Evolutionary conservation across 2,329 filamentous ascomycete species (phyloP).

Genomic region (Macrophomina tecta): DNA sequence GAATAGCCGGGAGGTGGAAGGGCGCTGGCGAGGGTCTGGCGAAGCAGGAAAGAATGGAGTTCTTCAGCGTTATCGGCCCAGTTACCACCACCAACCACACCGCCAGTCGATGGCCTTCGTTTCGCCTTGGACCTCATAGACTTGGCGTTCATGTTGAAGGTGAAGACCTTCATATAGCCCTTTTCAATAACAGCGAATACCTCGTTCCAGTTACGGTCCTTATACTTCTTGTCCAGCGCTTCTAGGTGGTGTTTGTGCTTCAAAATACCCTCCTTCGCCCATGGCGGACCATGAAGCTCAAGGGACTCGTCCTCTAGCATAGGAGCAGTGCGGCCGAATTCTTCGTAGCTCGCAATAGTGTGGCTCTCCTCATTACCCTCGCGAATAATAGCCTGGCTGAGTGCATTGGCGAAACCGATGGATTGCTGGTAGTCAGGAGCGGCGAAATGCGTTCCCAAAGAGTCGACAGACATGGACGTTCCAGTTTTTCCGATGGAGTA

Average conservation of each 20-base stretch:
- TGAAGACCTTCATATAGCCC: conserved; percentile 91
- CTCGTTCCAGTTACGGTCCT: conserved; percentile 92
- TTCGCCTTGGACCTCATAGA: conserved; percentile 72
- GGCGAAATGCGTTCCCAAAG: conserved; percentile 77
- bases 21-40: conserved; percentile 89
- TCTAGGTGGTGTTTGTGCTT: conserved; percentile 97
- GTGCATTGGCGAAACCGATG: conserved; percentile 94
- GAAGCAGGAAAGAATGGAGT: conserved; percentile 83
- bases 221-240: conserved; percentile 86
- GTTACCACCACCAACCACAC: conserved; percentile 90
- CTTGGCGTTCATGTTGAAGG: conserved; percentile 80
- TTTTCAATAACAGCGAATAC: conserved; percentile 97
- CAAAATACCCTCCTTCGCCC: conserved; percentile 95
- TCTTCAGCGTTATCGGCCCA: conserved; percentile 97
- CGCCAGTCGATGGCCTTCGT: conserved; percentile 60
- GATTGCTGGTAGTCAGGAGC: conserved; percentile 90
- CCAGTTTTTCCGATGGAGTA: conserved; percentile 90
- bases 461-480: conserved; percentile 90
- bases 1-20: conserved; percentile 93
- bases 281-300: conserved; percentile 90
- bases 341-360: conserved; percentile 60
- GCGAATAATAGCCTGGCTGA: conserved; percentile 95
- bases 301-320: conserved; percentile 91
- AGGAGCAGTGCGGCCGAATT: conserved; percentile 65
- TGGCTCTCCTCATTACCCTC: conserved; percentile 82